Conservation (phyloP, 768 basidiomycete genomes). For the Zangia roseola region DNA sequence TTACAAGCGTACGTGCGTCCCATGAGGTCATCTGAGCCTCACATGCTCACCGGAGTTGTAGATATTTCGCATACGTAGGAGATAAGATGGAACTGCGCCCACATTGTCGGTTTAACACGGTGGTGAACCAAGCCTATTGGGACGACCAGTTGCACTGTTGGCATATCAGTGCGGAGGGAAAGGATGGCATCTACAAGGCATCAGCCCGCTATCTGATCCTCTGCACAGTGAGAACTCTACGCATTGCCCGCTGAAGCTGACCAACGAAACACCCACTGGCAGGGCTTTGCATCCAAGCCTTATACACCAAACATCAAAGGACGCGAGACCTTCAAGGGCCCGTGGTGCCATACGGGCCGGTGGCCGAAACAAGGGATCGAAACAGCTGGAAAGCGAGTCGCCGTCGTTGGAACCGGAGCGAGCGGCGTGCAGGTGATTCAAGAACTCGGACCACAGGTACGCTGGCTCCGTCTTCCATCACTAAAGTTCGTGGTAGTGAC, state of each 20-base stretch:
- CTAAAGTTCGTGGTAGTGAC: background rate
- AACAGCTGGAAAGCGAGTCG: conserved; percentile 9
- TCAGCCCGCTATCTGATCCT: conserved; percentile 6
- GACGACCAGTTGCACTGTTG: conserved; percentile 13
- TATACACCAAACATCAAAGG: conserved; percentile 16
- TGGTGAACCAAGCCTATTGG: conserved; percentile 13
- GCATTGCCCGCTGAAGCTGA: background rate
- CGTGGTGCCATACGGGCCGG: conserved; percentile 4
- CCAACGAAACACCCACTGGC: background rate
- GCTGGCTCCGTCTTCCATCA: background rate
- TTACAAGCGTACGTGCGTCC: conserved; percentile 9
- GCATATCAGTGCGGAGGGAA: conserved; percentile 9
- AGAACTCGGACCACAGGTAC: conserved; percentile 13
- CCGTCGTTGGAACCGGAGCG: conserved; percentile 12
- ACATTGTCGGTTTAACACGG: conserved; percentile 14
- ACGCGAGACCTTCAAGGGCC: conserved; percentile 7
- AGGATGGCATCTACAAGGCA: background rate
- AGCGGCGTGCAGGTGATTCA: conserved; percentile 14
- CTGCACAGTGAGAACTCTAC: conserved; percentile 5
- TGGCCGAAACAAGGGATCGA: conserved; percentile 14
- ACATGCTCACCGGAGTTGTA: background rate
- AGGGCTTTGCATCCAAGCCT: conserved; percentile 9
- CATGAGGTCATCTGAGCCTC: no score
- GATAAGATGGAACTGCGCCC: conserved; percentile 10
- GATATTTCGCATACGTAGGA: conserved; percentile 9